Conservation (phyloP, 106 monocot genomes). For the Acorus gramineus region DNA sequence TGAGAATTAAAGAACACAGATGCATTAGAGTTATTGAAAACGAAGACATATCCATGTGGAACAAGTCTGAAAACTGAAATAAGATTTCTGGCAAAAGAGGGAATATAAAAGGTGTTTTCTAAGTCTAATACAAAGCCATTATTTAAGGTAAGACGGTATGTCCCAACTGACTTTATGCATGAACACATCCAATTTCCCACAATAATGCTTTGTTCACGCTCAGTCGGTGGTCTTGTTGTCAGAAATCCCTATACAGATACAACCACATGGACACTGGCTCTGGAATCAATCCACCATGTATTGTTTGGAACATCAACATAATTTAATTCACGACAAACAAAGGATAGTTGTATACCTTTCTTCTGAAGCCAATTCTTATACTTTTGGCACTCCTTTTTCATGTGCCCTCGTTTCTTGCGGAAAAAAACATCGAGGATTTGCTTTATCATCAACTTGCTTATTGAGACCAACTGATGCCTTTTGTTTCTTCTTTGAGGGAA, state of each 20-base stretch:
- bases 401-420: background rate
- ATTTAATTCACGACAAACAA: background rate
- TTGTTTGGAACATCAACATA: background rate
- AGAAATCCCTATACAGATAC: background rate
- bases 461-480: background rate
- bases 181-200: too few relatives aligned
- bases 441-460: background rate
- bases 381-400: background rate
- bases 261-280: background rate
- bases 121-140: too few relatives aligned
- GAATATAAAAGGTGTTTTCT: too few relatives aligned
- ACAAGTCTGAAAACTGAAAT: too few relatives aligned
- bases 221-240: background rate
- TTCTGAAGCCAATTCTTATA: background rate
- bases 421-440: background rate
- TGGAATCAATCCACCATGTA: slow-evolving; percentile 1
- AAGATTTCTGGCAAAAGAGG: too few relatives aligned
- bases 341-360: background rate
- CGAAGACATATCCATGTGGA: too few relatives aligned
- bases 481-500: background rate
- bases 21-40: too few relatives aligned
- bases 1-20: too few relatives aligned
- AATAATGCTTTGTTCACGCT: background rate
- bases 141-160: too few relatives aligned
- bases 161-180: too few relatives aligned